phyloP scores from a whole-genome alignment of 768 basidiomycete genomes.

The Fistulinella prunicolor region DNA sequence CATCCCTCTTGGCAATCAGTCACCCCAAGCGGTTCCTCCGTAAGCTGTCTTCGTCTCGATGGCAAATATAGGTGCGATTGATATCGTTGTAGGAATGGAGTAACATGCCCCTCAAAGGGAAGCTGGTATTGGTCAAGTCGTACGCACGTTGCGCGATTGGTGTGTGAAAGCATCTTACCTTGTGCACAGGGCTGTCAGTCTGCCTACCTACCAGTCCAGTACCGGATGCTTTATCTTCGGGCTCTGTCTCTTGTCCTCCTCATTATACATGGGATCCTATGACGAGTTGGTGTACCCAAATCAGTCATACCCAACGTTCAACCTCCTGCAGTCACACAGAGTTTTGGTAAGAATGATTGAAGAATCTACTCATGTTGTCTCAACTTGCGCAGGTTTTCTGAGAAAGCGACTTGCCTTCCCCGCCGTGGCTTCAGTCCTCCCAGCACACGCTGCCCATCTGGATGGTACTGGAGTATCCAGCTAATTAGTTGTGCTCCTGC shows the following conservation, averaged over 20 bases:
- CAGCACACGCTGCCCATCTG: constrained; percentile 7
- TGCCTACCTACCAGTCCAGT: constrained; percentile 11
- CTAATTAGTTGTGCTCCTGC: constrained; percentile 12
- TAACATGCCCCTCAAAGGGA: constrained; percentile 5
- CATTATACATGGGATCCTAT: constrained; percentile 6
- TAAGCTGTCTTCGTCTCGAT: constrained; percentile 6
- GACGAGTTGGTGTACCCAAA: constrained; percentile 2
- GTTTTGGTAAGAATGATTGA: constrained; percentile 9
- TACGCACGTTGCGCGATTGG: not conserved
- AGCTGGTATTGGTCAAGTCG: constrained; percentile 19
- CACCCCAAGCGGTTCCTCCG: constrained; percentile 8
- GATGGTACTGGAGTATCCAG: constrained; percentile 18
- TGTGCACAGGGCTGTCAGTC: constrained; percentile 10
- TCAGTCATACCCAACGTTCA: not conserved
- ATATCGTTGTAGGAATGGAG: constrained; percentile 7
- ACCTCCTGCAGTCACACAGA: constrained; percentile 1
- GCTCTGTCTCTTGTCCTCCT: constrained; percentile 6
- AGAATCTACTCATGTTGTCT: not conserved
- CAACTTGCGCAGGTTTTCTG: constrained; percentile 10
- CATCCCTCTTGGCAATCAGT: constrained; percentile 5
- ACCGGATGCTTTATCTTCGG: not conserved
- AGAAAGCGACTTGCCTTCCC: constrained; percentile 10
- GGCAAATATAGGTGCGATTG: not conserved
- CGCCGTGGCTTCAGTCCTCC: constrained; percentile 1
- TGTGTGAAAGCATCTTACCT: not conserved